A percentile compares a stretch with the other conserved stretches of the same genome.
phyloP scores from a whole-genome alignment of 768 basidiomycete species.

The Lepiota subincarnata region DNA sequence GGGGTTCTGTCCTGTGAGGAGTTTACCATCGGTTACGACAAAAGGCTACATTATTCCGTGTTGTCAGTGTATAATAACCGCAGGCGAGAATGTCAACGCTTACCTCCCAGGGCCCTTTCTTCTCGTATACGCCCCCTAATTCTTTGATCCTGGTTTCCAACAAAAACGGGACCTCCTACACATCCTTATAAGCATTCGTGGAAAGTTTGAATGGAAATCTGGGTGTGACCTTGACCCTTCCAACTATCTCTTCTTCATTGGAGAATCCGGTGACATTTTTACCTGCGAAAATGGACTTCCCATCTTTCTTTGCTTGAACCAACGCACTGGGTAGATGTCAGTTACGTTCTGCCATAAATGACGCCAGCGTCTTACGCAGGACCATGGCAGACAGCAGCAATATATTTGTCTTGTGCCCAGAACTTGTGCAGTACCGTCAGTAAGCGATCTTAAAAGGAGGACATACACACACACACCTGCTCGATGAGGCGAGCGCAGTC shows the following conservation, averaged over 20 bases:
- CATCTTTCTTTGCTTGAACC: conserved; percentile 47
- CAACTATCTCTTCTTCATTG: conserved; percentile 56
- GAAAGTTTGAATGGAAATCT: background rate
- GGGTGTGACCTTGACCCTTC: conserved; percentile 37
- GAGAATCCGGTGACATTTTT: conserved; percentile 63
- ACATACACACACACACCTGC: conserved; percentile 33
- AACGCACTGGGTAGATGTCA: conserved; percentile 41
- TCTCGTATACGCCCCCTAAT: conserved; percentile 66
- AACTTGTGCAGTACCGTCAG: conserved; percentile 38
- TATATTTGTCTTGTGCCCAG: conserved; percentile 62
- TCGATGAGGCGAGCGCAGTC: conserved; percentile 54
- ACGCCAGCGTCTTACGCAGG: conserved; percentile 46
- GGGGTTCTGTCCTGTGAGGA: conserved; percentile 76
- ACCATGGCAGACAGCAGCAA: conserved; percentile 77
- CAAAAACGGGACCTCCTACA: conserved; percentile 62
- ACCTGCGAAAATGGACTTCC: conserved; percentile 63
- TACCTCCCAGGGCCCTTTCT: conserved; percentile 55
- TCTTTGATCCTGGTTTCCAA: conserved; percentile 60
- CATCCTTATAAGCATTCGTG: background rate
- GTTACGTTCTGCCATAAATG: background rate
- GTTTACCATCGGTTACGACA: conserved; percentile 53
- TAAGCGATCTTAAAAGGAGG: background rate
- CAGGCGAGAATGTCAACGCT: conserved; percentile 18
- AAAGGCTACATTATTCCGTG: conserved; percentile 30
- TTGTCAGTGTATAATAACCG: background rate